Conservation (phyloP, 495 filamentous ascomycete species). For the Achaetomiella virescens region DNA sequence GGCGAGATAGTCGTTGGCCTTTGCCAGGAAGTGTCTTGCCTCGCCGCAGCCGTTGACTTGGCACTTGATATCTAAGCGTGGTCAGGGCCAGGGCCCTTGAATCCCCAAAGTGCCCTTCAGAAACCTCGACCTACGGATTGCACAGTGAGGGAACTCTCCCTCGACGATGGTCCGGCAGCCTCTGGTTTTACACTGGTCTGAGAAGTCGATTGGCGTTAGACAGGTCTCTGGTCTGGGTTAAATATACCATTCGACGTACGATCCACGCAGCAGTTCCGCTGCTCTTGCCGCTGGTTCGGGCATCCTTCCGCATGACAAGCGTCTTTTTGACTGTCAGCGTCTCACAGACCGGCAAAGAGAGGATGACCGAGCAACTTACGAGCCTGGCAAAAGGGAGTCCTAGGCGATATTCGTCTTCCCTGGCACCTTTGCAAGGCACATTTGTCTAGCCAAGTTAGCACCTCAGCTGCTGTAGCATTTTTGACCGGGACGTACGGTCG, state of each 20-base stretch:
- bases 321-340: slow-evolving; percentile 10
- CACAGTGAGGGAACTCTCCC: slow-evolving; percentile 21
- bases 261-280: slow-evolving; percentile 22
- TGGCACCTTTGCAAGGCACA: slow-evolving; percentile 18
- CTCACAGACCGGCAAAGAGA: neutral
- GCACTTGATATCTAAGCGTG: slow-evolving; percentile 22
- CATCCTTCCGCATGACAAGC: slow-evolving; percentile 23
- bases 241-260: slow-evolving; percentile 6
- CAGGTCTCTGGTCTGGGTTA: neutral
- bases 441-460: slow-evolving; percentile 22
- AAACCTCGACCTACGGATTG: slow-evolving; percentile 12
- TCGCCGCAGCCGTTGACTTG: slow-evolving; percentile 16
- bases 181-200: slow-evolving; percentile 20
- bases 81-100: neutral
- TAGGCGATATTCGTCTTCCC: slow-evolving; percentile 1
- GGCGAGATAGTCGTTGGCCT: slow-evolving; percentile 20
- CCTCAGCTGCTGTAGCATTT: neutral
- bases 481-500: slow-evolving; percentile 17
- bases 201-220: neutral
- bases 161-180: slow-evolving; percentile 20
- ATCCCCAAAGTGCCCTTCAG: too few species aligned
- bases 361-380: slow-evolving; percentile 8
- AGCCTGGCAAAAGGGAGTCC: slow-evolving; percentile 12
- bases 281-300: slow-evolving; percentile 13
- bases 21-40: slow-evolving; percentile 10